Base-by-base conservation (phyloP, 2,329 filamentous ascomycete genomes). In the Exophiala viscosa region DNA sequence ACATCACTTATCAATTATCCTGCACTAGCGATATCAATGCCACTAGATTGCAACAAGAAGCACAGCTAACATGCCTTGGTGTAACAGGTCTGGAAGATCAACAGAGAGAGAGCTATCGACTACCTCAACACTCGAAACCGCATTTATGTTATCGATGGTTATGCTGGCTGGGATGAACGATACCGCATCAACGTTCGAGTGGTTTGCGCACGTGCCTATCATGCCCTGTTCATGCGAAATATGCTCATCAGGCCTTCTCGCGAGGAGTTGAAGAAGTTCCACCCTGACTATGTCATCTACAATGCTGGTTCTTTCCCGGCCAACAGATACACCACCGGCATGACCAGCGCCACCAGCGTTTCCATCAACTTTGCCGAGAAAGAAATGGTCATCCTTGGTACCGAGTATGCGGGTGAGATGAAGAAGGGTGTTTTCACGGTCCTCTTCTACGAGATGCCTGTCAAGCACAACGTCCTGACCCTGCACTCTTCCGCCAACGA, bases 301-400 rank as follows among this genome's bases (percentile, higher is more conserved):
- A 99, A 99, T 72, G 93, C 91, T 59, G 93, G 93, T 64, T 89
- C 89, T 59, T 99, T 99, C 87, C 93, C 93, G 42, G 93, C 93
- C 70, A 99, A 99, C 81, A 86, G 92, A 75, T 99, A 86, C 77
- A 99, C 93, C 55, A 88, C 90, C 73, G 91, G 93, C 68, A 99
- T 99, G 93, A 99, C 93, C 66, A 97, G 93, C 15, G 89, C 90
- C 59, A 99, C 93, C 47, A 99, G 93, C 7, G 92, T 99, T 47
- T 87, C 93, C 64, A 95, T 99, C 80, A 99, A 99, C 85, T 99
- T 99, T 67, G 88, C 87, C 69, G 91, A 96, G 70, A 96, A 96
- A 86, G 93, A 99, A 82, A 99, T 99, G 93, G 93, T 99, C 64
- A 99, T 99, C 71, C 85, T 99, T 52, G 93, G 93, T 72, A 99